Percentiles rank a stretch among this genome's conserved stretches.
phyloP scores from a whole-genome alignment of 306 rosid genomes.

The Morella rubra region DNA sequence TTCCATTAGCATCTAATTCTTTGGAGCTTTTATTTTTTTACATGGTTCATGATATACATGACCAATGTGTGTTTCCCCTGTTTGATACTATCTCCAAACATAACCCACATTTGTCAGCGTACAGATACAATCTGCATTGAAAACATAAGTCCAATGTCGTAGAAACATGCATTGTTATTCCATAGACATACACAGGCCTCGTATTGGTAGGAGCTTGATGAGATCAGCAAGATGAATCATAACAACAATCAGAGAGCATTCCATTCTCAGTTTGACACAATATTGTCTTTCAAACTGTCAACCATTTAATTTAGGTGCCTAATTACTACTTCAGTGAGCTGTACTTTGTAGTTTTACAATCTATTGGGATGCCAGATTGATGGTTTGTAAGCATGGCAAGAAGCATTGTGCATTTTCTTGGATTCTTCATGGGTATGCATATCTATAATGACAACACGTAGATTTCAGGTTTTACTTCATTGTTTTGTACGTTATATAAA shows the following conservation, averaged over 20 bases:
- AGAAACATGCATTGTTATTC: not conserved
- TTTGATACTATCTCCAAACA: not conserved
- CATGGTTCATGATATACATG: not conserved
- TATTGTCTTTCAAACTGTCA: no score
- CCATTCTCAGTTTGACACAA: not conserved
- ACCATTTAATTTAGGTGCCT: not conserved
- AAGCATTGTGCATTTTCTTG: constrained; percentile 2
- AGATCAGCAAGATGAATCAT: not conserved
- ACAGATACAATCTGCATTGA: not conserved
- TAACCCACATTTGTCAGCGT: not conserved
- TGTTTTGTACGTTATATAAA: no score
- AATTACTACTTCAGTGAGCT: not conserved
- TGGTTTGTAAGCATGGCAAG: not conserved
- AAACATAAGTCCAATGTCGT: not conserved
- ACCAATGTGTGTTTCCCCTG: not conserved
- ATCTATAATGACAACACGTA: not conserved
- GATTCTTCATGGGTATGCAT: not conserved
- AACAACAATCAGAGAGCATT: not conserved
- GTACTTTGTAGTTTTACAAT: not conserved
- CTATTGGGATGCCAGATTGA: not conserved
- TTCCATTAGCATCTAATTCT: not conserved
- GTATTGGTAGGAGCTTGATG: not conserved
- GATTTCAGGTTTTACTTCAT: no score
- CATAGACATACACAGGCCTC: not conserved
- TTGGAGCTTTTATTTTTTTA: not conserved